These are phyloP conservation scores for Pleurotus tuoliensis DNA, from an alignment of 768 basidiomycete species.

Conservation along the genomic window DNA sequence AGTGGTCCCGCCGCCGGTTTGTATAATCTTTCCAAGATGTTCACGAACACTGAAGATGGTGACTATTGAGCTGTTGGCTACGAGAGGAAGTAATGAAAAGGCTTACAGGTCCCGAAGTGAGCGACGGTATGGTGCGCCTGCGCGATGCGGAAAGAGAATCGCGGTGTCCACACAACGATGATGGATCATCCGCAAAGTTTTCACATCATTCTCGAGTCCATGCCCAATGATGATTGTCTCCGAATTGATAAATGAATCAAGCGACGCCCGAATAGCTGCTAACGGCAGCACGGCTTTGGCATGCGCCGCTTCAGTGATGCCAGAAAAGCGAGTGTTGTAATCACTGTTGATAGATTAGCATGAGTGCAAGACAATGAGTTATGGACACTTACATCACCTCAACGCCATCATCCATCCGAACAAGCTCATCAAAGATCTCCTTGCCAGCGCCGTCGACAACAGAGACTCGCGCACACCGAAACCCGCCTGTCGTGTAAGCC, in stretches of 20 bases:
- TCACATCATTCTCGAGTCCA: slow-evolving; percentile 91
- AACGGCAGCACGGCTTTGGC: slow-evolving; percentile 66
- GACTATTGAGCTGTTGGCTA: background rate
- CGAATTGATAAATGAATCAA: slow-evolving; percentile 69
- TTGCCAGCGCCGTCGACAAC: slow-evolving; percentile 75
- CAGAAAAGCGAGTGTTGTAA: slow-evolving; percentile 89
- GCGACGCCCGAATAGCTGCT: slow-evolving; percentile 56
- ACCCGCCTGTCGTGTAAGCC: slow-evolving; percentile 91
- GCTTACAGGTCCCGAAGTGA: slow-evolving; percentile 78
- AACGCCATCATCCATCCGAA: slow-evolving; percentile 78
- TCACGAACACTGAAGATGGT: slow-evolving; percentile 65
- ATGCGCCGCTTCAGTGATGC: slow-evolving; percentile 58
- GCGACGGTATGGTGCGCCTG: slow-evolving; percentile 72
- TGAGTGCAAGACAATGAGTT: background rate
- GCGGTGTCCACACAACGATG: slow-evolving; percentile 84
- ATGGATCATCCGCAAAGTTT: slow-evolving; percentile 86
- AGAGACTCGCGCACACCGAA: slow-evolving; percentile 87
- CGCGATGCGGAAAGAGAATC: slow-evolving; percentile 76
- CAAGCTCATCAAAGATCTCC: slow-evolving; percentile 77
- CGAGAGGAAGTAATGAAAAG: slow-evolving; percentile 11
- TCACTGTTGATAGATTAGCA: slow-evolving; percentile 49
- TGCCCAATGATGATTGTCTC: slow-evolving; percentile 89
- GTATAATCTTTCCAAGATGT: slow-evolving; percentile 76
- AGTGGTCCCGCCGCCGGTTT: slow-evolving; percentile 65
- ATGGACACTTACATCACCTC: slow-evolving; percentile 59